Evolutionary conservation across 805 yeast genomes (phyloP), one percentile per base, ranked within the genome.

Genomic region (Barnettozyma salicaria): DNA sequence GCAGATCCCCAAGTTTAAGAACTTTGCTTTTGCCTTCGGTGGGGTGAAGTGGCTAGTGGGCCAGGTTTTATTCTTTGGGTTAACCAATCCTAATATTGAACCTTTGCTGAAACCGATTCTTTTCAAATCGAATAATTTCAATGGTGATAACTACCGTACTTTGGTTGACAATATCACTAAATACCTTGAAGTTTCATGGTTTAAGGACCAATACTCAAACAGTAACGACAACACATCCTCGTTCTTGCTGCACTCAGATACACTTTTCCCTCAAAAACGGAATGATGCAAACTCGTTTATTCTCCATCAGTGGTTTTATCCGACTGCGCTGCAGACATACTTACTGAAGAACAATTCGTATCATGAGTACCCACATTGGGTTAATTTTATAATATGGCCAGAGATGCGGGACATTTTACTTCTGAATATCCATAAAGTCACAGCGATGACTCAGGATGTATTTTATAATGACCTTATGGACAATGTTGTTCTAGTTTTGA

Each of bases 21-120:
- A 36, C 20, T 42, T 29, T 30, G 34, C 45, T 4, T 42, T 42
- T 33, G 45, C 45, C 7, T 39, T 35, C 27, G 45, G 45, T 30
- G 45, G 45, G 29, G 42, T 39, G 6, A 42, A 42, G 32, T 42
- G 45, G 45, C 27, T 42, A 26, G 41, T 40, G 14, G 45, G 45
- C 4, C 45, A 42, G 27, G 38, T 42, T 6, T 23, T 42, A 10
- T 36, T 42, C 23, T 42, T 39, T 35, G 38, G 40, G 6, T 23
- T 36, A 12, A 22, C 40, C 1, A 39, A 42, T 23, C 38, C 42
- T 4, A 25, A 39, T 9, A 21, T 36, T 23, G 45, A 36, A 20
- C 34, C 39, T 2, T 24, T 40, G 16, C 34, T 42, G 14, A 37
- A 42, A 16, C 37, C 42, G 12, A 10, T 42, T 6, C 24, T 42